phyloP scores from a whole-genome alignment of 164 flowering plant genomes.

The Berberis vulgaris region DNA sequence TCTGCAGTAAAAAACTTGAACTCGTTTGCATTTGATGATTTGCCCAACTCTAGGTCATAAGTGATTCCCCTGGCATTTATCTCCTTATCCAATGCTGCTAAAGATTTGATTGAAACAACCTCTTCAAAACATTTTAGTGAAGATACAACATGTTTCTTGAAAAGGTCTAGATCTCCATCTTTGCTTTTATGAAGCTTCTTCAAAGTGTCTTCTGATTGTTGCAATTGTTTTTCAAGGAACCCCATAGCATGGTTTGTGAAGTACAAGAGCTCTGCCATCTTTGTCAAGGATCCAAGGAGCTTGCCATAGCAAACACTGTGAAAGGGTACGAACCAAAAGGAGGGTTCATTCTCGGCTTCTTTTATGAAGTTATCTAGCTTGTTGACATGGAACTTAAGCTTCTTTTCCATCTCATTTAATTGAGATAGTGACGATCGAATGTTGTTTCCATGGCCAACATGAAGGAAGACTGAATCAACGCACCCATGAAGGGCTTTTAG shows the following conservation, averaged over 20 bases:
- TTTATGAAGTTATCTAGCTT: slow-evolving; percentile 42
- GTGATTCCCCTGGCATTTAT: slow-evolving; percentile 15
- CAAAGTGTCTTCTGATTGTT: slow-evolving; percentile 13
- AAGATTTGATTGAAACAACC: slow-evolving; percentile 41
- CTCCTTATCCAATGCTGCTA: slow-evolving; percentile 32
- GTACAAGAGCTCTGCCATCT: slow-evolving; percentile 44
- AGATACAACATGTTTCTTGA: slow-evolving; percentile 25
- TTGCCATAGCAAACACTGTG: slow-evolving; percentile 41
- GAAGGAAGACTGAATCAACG: slow-evolving; percentile 14
- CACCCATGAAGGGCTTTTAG: slow-evolving; percentile 27
- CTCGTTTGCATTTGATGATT: slow-evolving; percentile 15
- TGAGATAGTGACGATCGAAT: background rate
- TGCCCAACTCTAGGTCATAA: slow-evolving; percentile 59
- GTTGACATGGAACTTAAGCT: slow-evolving; percentile 23
- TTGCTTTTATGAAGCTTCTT: slow-evolving; percentile 21
- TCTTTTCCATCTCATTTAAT: slow-evolving; percentile 26
- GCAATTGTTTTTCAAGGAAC: slow-evolving; percentile 26
- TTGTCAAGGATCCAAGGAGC: slow-evolving; percentile 40
- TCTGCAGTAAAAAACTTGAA: slow-evolving; percentile 4
- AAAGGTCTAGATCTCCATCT: slow-evolving; percentile 35
- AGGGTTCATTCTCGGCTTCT: slow-evolving; percentile 77
- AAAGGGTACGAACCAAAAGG: slow-evolving; percentile 80
- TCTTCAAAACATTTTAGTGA: slow-evolving; percentile 38
- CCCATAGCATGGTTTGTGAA: slow-evolving; percentile 32
- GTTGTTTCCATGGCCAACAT: background rate